These are phyloP conservation scores for Lasiosphaeria miniovina DNA, from an alignment of 495 filamentous ascomycete genomes.

Conservation along the genomic window DNA sequence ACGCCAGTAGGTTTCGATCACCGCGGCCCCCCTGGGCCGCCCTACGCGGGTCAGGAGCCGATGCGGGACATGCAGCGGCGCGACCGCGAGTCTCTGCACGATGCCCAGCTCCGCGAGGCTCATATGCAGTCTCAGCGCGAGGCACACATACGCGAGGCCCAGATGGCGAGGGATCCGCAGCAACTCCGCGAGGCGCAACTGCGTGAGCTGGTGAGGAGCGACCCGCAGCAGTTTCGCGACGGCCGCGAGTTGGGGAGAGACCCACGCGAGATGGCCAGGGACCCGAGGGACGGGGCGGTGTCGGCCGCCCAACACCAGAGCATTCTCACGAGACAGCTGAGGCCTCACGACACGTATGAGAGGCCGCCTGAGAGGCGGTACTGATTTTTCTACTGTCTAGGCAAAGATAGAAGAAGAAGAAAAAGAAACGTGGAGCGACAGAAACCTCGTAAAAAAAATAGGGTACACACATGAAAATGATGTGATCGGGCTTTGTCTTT, in stretches of 20 bases:
- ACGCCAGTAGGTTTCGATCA: slow-evolving; percentile 29
- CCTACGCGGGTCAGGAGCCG: slow-evolving; percentile 14
- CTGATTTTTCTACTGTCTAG: background rate
- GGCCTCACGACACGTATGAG: slow-evolving; percentile 32
- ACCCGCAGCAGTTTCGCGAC: slow-evolving; percentile 6
- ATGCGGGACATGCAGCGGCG: slow-evolving; percentile 7
- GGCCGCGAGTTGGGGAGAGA: background rate
- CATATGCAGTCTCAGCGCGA: slow-evolving; percentile 5
- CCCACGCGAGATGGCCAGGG: slow-evolving; percentile 10
- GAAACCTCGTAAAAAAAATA: no score
- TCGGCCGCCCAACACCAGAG: slow-evolving; percentile 17
- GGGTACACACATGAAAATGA: no score
- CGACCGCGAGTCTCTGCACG: background rate
- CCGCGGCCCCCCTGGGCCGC: slow-evolving; percentile 21
- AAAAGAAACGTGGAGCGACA: no score
- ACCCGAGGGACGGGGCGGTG: slow-evolving; percentile 8
- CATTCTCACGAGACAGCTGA: slow-evolving; percentile 32
- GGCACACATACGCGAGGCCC: slow-evolving; percentile 11
- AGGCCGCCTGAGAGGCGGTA: slow-evolving; percentile 4
- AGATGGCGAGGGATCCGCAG: background rate
- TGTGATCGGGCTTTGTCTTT: no score
- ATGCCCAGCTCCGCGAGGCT: slow-evolving; percentile 12
- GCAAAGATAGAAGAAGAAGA: no score
- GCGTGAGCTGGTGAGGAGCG: slow-evolving; percentile 5
- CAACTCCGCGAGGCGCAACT: background rate